These are phyloP conservation scores for Quercus robur DNA, from an alignment of 306 rosid species.

Conservation along the genomic window DNA sequence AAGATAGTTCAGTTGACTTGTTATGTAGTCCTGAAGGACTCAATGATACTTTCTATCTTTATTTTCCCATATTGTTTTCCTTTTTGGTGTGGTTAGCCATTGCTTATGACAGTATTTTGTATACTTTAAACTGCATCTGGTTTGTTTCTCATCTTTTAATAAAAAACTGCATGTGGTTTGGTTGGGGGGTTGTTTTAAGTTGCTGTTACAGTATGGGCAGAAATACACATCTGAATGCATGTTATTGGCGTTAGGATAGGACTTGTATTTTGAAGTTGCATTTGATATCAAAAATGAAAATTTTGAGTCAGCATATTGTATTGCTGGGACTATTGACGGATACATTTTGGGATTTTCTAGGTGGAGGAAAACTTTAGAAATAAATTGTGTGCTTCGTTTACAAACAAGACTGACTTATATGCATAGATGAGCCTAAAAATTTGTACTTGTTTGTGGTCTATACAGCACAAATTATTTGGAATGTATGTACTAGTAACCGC, in stretches of 20 bases:
- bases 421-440: not conserved
- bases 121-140: constrained; percentile 7
- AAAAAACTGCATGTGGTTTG: no score
- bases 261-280: not conserved
- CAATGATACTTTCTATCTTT: not conserved
- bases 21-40: no score
- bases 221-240: not conserved
- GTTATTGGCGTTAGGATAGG: not conserved
- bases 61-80: not conserved
- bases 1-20: no score
- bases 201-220: no score
- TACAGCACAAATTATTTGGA: not conserved
- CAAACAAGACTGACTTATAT: not conserved
- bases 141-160: not conserved
- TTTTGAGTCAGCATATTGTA: not conserved
- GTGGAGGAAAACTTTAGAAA: not conserved
- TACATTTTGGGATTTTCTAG: not conserved
- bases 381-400: not conserved
- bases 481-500: no score
- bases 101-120: not conserved
- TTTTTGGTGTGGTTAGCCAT: not conserved
- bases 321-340: not conserved
- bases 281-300: not conserved
- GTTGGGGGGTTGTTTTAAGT: no score
- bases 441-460: not conserved